Evolutionary conservation across 1,139 yeast genomes (phyloP).

Genomic region (Candida sp.): DNA sequence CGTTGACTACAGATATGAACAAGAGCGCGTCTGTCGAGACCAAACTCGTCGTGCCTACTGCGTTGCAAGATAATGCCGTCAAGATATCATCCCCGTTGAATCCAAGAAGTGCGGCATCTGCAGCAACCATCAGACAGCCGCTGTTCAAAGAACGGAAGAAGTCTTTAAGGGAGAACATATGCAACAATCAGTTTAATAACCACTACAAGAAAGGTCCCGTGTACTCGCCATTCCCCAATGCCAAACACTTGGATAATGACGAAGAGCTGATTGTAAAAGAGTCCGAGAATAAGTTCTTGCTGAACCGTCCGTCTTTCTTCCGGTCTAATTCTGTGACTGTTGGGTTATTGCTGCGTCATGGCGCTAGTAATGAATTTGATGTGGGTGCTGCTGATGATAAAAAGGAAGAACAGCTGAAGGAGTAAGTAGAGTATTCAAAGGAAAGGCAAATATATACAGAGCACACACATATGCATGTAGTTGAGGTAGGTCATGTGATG

Average conservation of each 20-base stretch:
- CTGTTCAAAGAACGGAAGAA: neutral
- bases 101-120: neutral
- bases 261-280: constrained; percentile 29
- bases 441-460: neutral
- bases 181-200: constrained; percentile 38
- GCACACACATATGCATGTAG: neutral
- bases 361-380: neutral
- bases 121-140: neutral
- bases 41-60: neutral
- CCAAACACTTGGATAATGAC: constrained; percentile 44
- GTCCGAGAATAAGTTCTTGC: constrained; percentile 21
- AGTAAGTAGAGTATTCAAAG: neutral
- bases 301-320: constrained; percentile 30
- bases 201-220: constrained; percentile 51
- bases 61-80: neutral
- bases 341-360: constrained; percentile 35
- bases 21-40: neutral
- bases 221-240: constrained; percentile 41
- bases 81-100: constrained; percentile 5
- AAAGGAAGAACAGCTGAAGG: neutral
- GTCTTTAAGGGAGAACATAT: constrained; percentile 14
- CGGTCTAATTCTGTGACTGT: constrained; percentile 49
- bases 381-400: neutral
- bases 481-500: no score
- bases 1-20: constrained; percentile 20